Evolutionary conservation across 768 basidiomycete species (phyloP), one percentile per base, ranked within the genome.

Genomic region (Coprinopsis strossmayeri): DNA sequence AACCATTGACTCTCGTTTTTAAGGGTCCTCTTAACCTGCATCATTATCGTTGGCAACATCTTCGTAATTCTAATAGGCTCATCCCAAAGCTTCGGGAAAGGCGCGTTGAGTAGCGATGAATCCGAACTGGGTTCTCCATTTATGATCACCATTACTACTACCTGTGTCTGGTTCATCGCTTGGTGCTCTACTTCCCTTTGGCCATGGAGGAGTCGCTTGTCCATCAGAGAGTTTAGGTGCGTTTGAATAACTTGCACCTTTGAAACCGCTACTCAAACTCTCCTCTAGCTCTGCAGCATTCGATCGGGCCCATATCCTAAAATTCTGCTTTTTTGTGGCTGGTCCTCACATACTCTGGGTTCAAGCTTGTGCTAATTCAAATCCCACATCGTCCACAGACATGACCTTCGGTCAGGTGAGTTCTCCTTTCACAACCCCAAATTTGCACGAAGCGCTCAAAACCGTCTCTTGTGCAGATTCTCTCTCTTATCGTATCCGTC

Each of bases 351-450:
- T 49, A 20, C 17, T 42, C 20, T 49, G 48, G 48, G 26, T 49
- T 12, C 48, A 49, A 20, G n/a, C 48, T 13, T 49, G 39, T 15
- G 34, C 42, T 18, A 13, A 34, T 7, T 27, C 40, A 3, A 49
- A 41, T 25, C 40, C 41, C 13, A 17, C 28, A 2, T 17, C 17
- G 9, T 21, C 39, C 7, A 49, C 12, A 3, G 41, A 49, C 5
- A 42, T 49, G 40, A 28, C 26, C 28, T 49, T 49, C n/a, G 48
- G 48, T 7, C 48, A 49, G 48, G 48, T 43, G 37, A 30, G 47
- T 23, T 11, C 43, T 27, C 26, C 15, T 25, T 5, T 13, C 15
- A n/a, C n/a, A n/a, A n/a, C n/a, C n/a, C n/a, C n/a, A n/a, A n/a
- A n/a, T n/a, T n/a, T n/a, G n/a, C n/a, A n/a, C n/a, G n/a, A n/a